Evolutionary conservation across 495 filamentous ascomycete genomes (phyloP).

Genomic region (Paragyromitra xinjiangensis): DNA sequence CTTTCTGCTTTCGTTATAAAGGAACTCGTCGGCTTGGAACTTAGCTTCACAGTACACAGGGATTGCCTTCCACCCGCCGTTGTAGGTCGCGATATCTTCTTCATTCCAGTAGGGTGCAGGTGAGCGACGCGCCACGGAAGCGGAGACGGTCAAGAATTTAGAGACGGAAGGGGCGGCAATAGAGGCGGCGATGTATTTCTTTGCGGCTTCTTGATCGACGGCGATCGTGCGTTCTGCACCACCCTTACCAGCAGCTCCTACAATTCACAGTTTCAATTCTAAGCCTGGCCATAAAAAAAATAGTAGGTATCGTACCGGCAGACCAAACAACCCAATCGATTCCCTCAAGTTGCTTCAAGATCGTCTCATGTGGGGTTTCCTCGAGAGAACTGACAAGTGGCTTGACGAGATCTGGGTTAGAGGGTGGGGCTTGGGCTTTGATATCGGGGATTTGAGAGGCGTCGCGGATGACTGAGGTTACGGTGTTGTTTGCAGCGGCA

Average conservation of each 20-base stretch:
- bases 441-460: slow-evolving; percentile 72
- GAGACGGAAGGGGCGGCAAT: slow-evolving; percentile 67
- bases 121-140: slow-evolving; percentile 54
- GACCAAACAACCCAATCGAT: slow-evolving; percentile 83
- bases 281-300: background rate
- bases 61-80: slow-evolving; percentile 64
- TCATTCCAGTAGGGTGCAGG: slow-evolving; percentile 75
- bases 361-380: slow-evolving; percentile 64
- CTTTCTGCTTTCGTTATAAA: slow-evolving; percentile 62
- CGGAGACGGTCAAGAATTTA: slow-evolving; percentile 78
- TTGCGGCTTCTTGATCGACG: slow-evolving; percentile 68
- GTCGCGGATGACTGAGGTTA: slow-evolving; percentile 80
- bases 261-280: slow-evolving; percentile 58
- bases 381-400: slow-evolving; percentile 70
- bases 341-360: slow-evolving; percentile 71
- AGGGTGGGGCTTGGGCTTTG: slow-evolving; percentile 57
- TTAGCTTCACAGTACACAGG: slow-evolving; percentile 78
- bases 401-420: slow-evolving; percentile 65
- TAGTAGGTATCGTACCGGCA: slow-evolving; percentile 64
- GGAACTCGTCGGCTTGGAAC: slow-evolving; percentile 74
- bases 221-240: slow-evolving; percentile 68
- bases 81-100: slow-evolving; percentile 64
- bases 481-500: slow-evolving; percentile 73
- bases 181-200: slow-evolving; percentile 73
- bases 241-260: slow-evolving; percentile 75